phyloP scores from a whole-genome alignment of 176 grass and related monocot genomes.

The Juncus effusus region DNA sequence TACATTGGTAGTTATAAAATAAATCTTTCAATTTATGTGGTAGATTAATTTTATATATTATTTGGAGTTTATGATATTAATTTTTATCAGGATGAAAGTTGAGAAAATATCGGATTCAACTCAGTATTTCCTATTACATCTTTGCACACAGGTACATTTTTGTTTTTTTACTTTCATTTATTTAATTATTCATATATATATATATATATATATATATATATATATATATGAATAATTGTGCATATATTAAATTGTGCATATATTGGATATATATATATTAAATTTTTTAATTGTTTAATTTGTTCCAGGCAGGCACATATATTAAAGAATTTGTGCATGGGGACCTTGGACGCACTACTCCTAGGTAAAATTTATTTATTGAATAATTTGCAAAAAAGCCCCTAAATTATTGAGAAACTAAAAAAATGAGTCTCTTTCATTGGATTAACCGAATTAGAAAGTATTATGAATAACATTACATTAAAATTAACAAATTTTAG shows the following conservation, averaged over 20 bases:
- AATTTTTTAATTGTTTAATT: constrained; percentile 13
- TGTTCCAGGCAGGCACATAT: constrained; percentile 84
- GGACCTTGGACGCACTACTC: constrained; percentile 89
- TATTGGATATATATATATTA: too few species aligned
- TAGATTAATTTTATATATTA: constrained; percentile 12
- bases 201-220: neutral
- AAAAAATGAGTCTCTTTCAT: too few species aligned
- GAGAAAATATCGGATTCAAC: constrained; percentile 50
- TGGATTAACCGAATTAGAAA: too few species aligned
- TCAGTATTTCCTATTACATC: constrained; percentile 83
- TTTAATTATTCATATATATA: constrained; percentile 14
- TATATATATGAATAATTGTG: too few species aligned
- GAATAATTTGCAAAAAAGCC: too few species aligned
- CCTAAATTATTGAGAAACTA: too few species aligned
- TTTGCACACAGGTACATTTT: constrained; percentile 70
- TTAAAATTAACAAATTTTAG: too few species aligned
- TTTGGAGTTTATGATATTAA: constrained; percentile 8
- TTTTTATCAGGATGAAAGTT: constrained; percentile 75
- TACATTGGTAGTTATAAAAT: constrained; percentile 60
- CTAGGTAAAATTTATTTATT: constrained; percentile 41
- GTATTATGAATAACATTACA: too few species aligned
- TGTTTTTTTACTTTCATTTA: neutral
- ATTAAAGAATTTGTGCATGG: constrained; percentile 96
- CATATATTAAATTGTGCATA: too few species aligned
- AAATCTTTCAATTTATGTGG: constrained; percentile 9